Conservation (phyloP, 2,329 filamentous ascomycete species). For the Botryotinia convoluta region DNA sequence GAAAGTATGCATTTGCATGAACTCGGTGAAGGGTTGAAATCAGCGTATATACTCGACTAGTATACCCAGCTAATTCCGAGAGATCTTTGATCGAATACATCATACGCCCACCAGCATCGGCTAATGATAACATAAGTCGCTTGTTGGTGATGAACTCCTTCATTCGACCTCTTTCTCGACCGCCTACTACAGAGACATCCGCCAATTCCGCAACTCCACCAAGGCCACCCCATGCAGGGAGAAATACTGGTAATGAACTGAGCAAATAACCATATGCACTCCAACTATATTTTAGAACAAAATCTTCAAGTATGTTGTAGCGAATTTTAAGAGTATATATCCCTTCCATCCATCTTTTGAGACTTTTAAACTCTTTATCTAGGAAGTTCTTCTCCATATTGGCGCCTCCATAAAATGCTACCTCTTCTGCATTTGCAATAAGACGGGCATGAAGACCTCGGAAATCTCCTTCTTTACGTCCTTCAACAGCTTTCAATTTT, state of each 20-base stretch:
- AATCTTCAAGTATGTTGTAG: constrained; percentile 98
- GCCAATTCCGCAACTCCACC: constrained; percentile 69
- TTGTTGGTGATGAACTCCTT: constrained; percentile 99
- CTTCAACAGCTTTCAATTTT: constrained; percentile 94
- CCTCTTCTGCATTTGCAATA: constrained; percentile 95
- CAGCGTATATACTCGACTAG: constrained; percentile 90
- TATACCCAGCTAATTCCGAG: constrained; percentile 92
- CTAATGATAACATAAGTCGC: constrained; percentile 92
- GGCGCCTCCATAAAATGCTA: constrained; percentile 94
- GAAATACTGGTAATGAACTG: constrained; percentile 87
- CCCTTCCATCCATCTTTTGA: constrained; percentile 96
- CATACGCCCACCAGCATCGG: constrained; percentile 94
- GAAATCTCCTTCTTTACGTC: constrained; percentile 92
- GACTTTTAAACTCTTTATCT: constrained; percentile 85
- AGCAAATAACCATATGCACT: constrained; percentile 95
- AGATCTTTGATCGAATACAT: constrained; percentile 99
- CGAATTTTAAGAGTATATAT: constrained; percentile 97
- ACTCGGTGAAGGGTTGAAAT: constrained; percentile 93
- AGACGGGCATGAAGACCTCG: constrained; percentile 84
- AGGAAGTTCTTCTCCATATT: constrained; percentile 93
- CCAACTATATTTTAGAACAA: constrained; percentile 98
- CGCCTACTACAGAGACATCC: constrained; percentile 48
- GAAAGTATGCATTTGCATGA: constrained; percentile 84
- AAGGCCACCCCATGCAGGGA: constrained; percentile 89
- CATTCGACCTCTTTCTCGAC: constrained; percentile 82